Conservation (phyloP, 768 basidiomycete species). For the Suillus subalutaceus region DNA sequence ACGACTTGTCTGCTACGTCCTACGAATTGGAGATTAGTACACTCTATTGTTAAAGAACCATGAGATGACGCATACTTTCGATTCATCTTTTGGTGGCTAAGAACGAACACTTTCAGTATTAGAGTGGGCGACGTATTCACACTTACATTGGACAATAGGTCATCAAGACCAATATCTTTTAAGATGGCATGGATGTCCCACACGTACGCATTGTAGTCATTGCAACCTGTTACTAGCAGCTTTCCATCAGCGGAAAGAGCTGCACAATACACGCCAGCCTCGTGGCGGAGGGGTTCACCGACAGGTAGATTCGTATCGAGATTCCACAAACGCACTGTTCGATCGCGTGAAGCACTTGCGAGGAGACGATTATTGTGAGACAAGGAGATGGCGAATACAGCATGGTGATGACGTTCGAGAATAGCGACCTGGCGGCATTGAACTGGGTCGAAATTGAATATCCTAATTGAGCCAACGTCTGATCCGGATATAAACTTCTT, state of each 20-base stretch:
- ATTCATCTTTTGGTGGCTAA: neutral
- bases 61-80: neutral
- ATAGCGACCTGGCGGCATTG: neutral
- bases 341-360: neutral
- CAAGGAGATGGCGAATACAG: constrained; percentile 1
- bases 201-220: neutral
- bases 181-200: neutral
- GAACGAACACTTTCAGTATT: neutral
- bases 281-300: constrained; percentile 1
- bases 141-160: neutral
- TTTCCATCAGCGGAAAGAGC: neutral
- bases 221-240: neutral
- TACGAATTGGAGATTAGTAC: neutral
- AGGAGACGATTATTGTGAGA: neutral
- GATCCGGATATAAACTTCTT: constrained; percentile 2
- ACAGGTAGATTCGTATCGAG: neutral
- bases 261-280: neutral
- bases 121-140: no score
- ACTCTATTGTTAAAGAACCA: neutral
- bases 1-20: neutral
- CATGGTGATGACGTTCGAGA: neutral
- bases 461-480: neutral
- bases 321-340: neutral
- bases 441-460: neutral
- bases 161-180: neutral